These are phyloP conservation scores for Bathelium albidoporum DNA, from an alignment of 495 filamentous ascomycete species.

Conservation along the genomic window DNA sequence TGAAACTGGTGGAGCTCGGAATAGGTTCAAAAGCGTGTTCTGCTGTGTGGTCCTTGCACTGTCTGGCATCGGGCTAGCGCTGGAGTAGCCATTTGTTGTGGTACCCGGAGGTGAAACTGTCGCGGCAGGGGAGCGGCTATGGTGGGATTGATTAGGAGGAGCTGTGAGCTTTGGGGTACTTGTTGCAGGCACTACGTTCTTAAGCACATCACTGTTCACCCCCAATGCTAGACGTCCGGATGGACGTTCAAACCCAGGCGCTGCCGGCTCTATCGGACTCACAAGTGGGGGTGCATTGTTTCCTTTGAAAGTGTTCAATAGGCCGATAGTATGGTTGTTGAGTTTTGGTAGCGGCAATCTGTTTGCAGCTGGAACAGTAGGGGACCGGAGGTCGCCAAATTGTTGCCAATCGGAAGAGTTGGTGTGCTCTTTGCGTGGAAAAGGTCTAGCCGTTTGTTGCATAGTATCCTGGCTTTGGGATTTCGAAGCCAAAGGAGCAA, in stretches of 20 bases:
- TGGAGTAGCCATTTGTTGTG: not conserved
- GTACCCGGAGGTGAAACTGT: not conserved
- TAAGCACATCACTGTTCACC: not conserved
- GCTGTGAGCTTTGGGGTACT: not conserved
- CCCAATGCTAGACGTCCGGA: not conserved
- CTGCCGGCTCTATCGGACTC: not conserved
- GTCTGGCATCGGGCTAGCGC: not conserved
- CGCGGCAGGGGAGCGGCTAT: not conserved
- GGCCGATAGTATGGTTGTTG: constrained; percentile 2
- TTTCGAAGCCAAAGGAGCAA: not conserved
- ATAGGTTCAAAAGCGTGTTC: not conserved
- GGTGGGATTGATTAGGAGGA: not conserved
- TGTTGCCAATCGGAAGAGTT: not conserved
- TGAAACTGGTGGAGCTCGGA: not conserved
- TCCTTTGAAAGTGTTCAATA: not conserved
- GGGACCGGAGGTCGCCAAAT: constrained; percentile 4
- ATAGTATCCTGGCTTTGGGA: constrained; percentile 9
- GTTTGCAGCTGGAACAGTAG: not conserved
- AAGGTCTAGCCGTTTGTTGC: constrained; percentile 34
- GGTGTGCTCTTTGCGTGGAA: constrained; percentile 44
- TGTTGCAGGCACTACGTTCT: not conserved
- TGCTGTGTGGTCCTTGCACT: not conserved
- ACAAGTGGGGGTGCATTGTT: not conserved
- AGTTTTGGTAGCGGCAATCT: not conserved
- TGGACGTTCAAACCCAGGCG: not conserved